phyloP scores from a whole-genome alignment of 2,329 filamentous ascomycete genomes.

The Colletotrichum aenigma region DNA sequence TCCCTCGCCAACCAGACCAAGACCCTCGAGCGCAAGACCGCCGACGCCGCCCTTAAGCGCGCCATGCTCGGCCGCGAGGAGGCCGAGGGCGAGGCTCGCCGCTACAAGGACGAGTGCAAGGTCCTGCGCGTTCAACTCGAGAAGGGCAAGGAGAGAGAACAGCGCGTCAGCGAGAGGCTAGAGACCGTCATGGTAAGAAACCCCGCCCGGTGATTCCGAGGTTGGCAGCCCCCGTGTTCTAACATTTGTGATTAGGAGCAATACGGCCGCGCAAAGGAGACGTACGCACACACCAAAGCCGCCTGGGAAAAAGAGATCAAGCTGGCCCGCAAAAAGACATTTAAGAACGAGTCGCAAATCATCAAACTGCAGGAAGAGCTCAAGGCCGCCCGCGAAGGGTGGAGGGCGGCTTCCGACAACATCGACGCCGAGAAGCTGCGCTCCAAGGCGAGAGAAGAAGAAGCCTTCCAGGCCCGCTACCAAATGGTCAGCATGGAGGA shows the following conservation, averaged over 20 bases:
- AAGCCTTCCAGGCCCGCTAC: constrained; percentile 71
- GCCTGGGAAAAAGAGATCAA: constrained; percentile 79
- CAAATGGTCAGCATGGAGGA: constrained; percentile 69
- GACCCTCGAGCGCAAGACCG: constrained; percentile 66
- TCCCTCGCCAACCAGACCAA: constrained; percentile 65
- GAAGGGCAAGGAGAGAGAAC: constrained; percentile 69
- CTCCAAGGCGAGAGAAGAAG: constrained; percentile 66
- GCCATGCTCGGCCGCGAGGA: constrained; percentile 73
- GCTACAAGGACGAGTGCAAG: constrained; percentile 64
- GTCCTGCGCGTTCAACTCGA: constrained; percentile 62
- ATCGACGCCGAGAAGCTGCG: constrained; percentile 69
- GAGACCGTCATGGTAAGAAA: constrained; percentile 69
- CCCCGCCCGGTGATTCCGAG: background rate
- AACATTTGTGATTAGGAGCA: constrained; percentile 60
- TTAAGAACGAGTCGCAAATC: constrained; percentile 72
- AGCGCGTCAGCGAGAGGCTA: constrained; percentile 68
- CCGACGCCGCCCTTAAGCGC: constrained; percentile 68
- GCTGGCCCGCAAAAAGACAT: constrained; percentile 72
- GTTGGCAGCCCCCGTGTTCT: background rate
- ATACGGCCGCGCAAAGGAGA: constrained; percentile 72
- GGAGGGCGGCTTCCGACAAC: constrained; percentile 61
- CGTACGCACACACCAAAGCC: constrained; percentile 67
- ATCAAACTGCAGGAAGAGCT: constrained; percentile 78
- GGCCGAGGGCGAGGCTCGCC: constrained; percentile 71
- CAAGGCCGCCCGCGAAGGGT: constrained; percentile 61